A percentile compares a stretch with the other conserved stretches of the same genome.
These are phyloP conservation scores for Sugiyamaella valdiviana DNA, from an alignment of 805 yeast species.

Conservation along the genomic window DNA sequence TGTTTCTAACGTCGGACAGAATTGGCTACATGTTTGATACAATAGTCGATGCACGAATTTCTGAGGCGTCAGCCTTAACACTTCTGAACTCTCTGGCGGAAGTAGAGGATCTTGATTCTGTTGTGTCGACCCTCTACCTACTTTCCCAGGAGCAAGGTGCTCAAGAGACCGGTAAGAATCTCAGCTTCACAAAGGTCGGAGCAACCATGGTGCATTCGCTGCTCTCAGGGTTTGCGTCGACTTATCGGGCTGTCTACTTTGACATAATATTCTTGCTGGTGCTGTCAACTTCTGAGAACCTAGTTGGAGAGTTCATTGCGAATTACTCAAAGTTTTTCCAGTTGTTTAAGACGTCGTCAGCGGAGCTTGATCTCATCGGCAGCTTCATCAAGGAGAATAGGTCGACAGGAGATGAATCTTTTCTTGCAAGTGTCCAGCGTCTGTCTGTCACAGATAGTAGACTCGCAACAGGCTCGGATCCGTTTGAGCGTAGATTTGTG, in stretches of 20 bases:
- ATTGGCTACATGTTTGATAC: constrained; percentile 15
- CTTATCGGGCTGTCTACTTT: constrained; percentile 2
- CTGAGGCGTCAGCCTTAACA: constrained; percentile 12
- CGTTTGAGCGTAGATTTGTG: not conserved
- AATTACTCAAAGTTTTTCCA: constrained; percentile 6
- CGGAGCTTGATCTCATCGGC: constrained; percentile 2
- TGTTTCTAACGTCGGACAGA: constrained; percentile 21
- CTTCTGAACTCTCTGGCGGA: constrained; percentile 13
- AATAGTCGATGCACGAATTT: constrained; percentile 7
- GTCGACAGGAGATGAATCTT: not conserved
- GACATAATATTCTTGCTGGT: constrained; percentile 9
- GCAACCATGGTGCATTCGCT: constrained; percentile 1
- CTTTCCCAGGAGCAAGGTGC: not conserved
- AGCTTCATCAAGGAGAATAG: too few relatives aligned
- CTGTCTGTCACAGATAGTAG: not conserved
- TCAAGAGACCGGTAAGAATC: not conserved
- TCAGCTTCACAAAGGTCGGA: constrained; percentile 4
- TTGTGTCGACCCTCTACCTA: constrained; percentile 4
- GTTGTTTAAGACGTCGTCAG: constrained; percentile 9
- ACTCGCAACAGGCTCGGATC: not conserved
- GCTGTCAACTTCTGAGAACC: constrained; percentile 5
- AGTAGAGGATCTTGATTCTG: constrained; percentile 11
- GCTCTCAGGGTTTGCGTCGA: constrained; percentile 2
- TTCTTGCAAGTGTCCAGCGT: not conserved
- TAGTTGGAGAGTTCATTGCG: constrained; percentile 7